Conservation (phyloP, 2,329 filamentous ascomycete species). For the Ophiocordyceps polyrhachis-furcata region DNA sequence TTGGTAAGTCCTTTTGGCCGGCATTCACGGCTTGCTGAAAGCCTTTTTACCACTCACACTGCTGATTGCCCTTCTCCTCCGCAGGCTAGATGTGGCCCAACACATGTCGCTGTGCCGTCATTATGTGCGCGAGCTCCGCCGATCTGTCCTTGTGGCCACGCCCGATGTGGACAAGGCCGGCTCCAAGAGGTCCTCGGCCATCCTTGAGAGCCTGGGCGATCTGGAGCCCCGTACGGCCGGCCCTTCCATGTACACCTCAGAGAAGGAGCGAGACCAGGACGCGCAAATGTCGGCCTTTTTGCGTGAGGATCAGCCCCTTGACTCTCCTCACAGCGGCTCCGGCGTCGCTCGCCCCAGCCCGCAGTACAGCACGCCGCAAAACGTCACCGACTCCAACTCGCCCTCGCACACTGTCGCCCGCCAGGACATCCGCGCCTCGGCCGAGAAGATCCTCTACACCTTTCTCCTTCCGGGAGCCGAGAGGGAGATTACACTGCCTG, state of each 20-base stretch:
- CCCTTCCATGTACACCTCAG: slow-evolving; percentile 42
- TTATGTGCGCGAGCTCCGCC: slow-evolving; percentile 85
- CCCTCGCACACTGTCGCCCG: slow-evolving; percentile 70
- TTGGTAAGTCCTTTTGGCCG: slow-evolving; percentile 42
- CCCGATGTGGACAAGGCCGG: slow-evolving; percentile 68
- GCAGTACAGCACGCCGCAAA: slow-evolving; percentile 40
- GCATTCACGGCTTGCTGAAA: background rate
- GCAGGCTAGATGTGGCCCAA: slow-evolving; percentile 94
- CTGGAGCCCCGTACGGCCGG: slow-evolving; percentile 39
- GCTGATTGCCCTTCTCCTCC: background rate
- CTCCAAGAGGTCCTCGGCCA: slow-evolving; percentile 70
- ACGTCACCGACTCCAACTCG: slow-evolving; percentile 59
- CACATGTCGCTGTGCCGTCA: slow-evolving; percentile 96
- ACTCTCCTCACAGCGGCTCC: slow-evolving; percentile 34
- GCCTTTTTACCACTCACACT: too few species aligned
- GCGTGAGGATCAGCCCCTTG: slow-evolving; percentile 42
- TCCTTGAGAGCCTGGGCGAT: slow-evolving; percentile 57
- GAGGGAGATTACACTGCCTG: slow-evolving; percentile 84
- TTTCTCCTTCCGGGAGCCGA: slow-evolving; percentile 90
- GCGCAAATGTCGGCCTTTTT: slow-evolving; percentile 84
- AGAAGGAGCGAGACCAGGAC: slow-evolving; percentile 63
- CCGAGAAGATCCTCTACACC: slow-evolving; percentile 97
- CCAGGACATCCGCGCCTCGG: slow-evolving; percentile 77
- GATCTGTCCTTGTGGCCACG: slow-evolving; percentile 82
- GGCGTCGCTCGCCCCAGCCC: slow-evolving; percentile 27